Percentiles rank a stretch among this genome's conserved stretches.
Conservation (phyloP, 176 grass and related monocot genomes). For the Phoenix roebelenii region DNA sequence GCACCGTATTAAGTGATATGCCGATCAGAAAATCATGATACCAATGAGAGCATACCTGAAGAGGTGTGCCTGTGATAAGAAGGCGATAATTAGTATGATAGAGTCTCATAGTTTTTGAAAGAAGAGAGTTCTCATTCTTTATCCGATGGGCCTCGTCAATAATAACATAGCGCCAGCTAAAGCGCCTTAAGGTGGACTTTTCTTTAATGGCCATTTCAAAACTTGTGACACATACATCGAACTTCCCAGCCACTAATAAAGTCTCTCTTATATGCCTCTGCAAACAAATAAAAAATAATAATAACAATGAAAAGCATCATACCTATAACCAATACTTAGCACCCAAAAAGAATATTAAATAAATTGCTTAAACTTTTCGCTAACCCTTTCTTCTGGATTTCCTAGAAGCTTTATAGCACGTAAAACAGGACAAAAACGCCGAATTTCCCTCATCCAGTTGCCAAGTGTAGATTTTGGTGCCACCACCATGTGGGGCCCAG, state of each 20-base stretch:
- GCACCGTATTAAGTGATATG: too few relatives aligned
- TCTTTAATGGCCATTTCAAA: conserved; percentile 98
- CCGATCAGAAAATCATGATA: not conserved
- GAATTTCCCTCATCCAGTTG: conserved; percentile 96
- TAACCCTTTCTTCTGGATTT: conserved; percentile 94
- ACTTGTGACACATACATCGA: conserved; percentile 86
- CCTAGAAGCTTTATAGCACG: conserved; percentile 86
- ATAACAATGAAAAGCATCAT: conserved; percentile 5
- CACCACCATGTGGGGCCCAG: conserved; percentile 96
- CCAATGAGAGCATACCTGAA: conserved; percentile 54
- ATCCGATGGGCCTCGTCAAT: conserved; percentile 91
- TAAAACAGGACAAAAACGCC: conserved; percentile 80
- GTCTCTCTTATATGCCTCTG: conserved; percentile 84
- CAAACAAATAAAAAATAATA: conserved; percentile 17
- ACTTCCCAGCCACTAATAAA: conserved; percentile 76
- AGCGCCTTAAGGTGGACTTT: conserved; percentile 62
- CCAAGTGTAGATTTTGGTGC: conserved; percentile 98
- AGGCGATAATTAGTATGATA: conserved; percentile 96
- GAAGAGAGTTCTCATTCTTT: conserved; percentile 96
- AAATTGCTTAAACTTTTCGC: not conserved
- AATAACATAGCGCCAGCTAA: conserved; percentile 88
- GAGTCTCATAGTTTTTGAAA: conserved; percentile 97
- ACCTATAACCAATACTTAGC: not conserved
- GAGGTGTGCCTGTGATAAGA: conserved; percentile 90
- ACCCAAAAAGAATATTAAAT: not conserved